A percentile compares a stretch with the other conserved stretches of the same genome.
These are phyloP conservation scores for Syzygium malaccense DNA, from an alignment of 441 rosid genomes.

Conservation along the genomic window DNA sequence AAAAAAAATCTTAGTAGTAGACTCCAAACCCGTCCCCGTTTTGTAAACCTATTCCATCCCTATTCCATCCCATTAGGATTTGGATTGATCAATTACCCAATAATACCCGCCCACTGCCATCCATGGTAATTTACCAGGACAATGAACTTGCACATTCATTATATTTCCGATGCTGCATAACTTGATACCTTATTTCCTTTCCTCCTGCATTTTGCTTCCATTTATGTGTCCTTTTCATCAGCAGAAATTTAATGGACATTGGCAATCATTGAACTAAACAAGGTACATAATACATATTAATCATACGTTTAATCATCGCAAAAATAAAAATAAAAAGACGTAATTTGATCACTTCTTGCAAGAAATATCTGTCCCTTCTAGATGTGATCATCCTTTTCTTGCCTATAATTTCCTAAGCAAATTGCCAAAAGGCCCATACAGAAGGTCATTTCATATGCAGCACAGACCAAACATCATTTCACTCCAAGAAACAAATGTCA, in stretches of 20 bases:
- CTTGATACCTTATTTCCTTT: not conserved
- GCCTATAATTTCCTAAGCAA: not conserved
- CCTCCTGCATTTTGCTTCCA: not conserved
- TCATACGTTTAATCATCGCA: not conserved
- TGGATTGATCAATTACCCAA: not conserved
- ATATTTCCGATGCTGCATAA: accelerated
- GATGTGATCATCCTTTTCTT: not conserved
- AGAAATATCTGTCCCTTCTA: not conserved
- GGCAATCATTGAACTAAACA: not conserved
- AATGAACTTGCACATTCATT: not conserved
- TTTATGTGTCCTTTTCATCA: not conserved
- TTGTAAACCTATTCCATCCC: not conserved
- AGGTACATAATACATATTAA: not conserved
- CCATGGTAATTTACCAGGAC: not conserved
- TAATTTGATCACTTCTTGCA: not conserved
- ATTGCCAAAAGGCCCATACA: not conserved
- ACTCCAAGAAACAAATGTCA: not conserved
- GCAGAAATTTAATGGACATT: not conserved
- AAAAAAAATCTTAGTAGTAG: no score
- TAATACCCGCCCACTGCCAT: not conserved
- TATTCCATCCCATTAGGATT: not conserved
- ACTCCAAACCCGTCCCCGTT: no score
- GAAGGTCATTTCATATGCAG: not conserved
- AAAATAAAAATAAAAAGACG: not conserved
- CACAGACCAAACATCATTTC: not conserved